Conservation (phyloP, 257 asterid species). For the Capsicum pubescens region DNA sequence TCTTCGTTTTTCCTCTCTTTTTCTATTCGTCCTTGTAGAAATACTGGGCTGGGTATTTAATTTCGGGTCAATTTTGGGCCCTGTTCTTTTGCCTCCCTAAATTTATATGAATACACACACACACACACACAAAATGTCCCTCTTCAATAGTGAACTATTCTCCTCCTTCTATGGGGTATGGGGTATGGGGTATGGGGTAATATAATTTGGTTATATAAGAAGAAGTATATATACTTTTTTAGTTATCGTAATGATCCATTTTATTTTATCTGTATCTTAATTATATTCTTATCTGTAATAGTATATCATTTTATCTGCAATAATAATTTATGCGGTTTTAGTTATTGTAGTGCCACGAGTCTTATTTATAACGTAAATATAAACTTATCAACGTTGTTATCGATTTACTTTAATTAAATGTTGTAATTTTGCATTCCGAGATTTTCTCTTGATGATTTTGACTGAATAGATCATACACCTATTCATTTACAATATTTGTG, state of each 20-base stretch:
- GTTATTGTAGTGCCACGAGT: neutral
- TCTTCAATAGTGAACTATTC: neutral
- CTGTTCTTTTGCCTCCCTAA: neutral
- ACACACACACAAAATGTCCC: neutral
- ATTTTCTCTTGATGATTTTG: too few species aligned
- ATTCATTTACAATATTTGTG: too few species aligned
- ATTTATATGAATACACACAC: neutral
- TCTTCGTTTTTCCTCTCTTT: constrained; percentile 46
- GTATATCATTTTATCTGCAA: neutral
- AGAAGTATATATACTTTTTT: neutral
- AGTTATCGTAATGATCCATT: neutral
- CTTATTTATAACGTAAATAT: too few species aligned
- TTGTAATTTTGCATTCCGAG: too few species aligned
- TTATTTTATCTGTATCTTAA: neutral
- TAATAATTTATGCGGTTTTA: neutral
- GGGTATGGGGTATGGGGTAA: neutral
- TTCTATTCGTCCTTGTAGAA: constrained; percentile 43
- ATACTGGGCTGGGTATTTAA: constrained; percentile 54
- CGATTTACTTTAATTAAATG: too few species aligned
- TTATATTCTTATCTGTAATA: neutral
- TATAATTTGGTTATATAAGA: neutral
- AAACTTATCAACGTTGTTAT: too few species aligned
- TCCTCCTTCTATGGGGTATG: too few species aligned
- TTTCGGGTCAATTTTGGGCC: constrained; percentile 42
- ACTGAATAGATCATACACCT: too few species aligned